Evolutionary conservation across 768 basidiomycete species (phyloP).

Genomic region (Sporobolomyces phaffii): DNA sequence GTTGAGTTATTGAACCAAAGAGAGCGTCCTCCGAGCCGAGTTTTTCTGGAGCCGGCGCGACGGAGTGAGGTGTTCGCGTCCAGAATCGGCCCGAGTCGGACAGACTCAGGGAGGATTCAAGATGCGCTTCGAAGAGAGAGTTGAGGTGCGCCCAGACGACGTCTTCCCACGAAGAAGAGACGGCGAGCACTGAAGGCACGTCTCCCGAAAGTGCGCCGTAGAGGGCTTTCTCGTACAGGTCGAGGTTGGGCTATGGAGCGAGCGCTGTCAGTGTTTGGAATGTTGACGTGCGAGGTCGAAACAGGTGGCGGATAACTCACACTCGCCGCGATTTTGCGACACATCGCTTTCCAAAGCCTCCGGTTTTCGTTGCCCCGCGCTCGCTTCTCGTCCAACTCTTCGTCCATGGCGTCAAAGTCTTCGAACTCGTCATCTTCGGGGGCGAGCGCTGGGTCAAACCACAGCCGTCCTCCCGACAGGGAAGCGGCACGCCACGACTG

Average conservation of each 20-base stretch:
- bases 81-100: slow-evolving; percentile 24
- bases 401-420: slow-evolving; percentile 47
- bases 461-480: slow-evolving; percentile 72
- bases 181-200: slow-evolving; percentile 61
- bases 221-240: slow-evolving; percentile 70
- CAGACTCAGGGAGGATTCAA: slow-evolving; percentile 58
- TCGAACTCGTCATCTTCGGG: slow-evolving; percentile 45
- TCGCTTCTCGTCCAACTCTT: slow-evolving; percentile 48
- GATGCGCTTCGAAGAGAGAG: slow-evolving; percentile 72
- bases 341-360: slow-evolving; percentile 80
- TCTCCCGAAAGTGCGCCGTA: slow-evolving; percentile 74
- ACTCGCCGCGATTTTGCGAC: slow-evolving; percentile 69
- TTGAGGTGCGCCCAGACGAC: slow-evolving; percentile 87
- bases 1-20: neutral
- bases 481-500: slow-evolving; percentile 90
- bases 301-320: slow-evolving; percentile 50
- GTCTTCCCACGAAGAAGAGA: slow-evolving; percentile 88
- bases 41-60: slow-evolving; percentile 8
- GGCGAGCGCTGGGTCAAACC: slow-evolving; percentile 63
- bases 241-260: slow-evolving; percentile 53
- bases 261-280: neutral
- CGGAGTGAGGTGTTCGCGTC: slow-evolving; percentile 7
- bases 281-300: no score
- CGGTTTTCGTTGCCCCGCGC: slow-evolving; percentile 66
- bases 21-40: slow-evolving; percentile 34